Evolutionary conservation across 306 rosid species (phyloP).

Genomic region (Calophaca sinica): DNA sequence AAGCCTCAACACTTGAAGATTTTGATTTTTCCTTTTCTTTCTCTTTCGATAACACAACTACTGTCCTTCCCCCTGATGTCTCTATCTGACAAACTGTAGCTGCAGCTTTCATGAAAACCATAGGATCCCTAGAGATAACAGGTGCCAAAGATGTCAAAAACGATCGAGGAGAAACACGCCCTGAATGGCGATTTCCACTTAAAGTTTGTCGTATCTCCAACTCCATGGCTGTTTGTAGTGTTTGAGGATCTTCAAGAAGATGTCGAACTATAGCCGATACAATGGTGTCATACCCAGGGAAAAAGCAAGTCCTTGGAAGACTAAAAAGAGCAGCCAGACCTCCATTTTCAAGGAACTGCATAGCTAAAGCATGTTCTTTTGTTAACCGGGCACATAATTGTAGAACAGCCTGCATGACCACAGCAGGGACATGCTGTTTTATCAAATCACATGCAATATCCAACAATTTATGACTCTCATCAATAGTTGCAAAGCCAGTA

Average conservation of each 20-base stretch:
- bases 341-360: conserved; percentile 94
- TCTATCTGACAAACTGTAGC: conserved; percentile 91
- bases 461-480: conserved; percentile 79
- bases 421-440: conserved; percentile 88
- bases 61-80: conserved; percentile 89
- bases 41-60: conserved; percentile 82
- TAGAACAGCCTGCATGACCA: conserved; percentile 97
- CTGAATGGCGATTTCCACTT: conserved; percentile 84
- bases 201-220: conserved; percentile 88
- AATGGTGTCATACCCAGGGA: conserved; percentile 96
- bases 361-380: conserved; percentile 80
- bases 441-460: conserved; percentile 88
- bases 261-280: conserved; percentile 96
- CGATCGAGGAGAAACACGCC: conserved; percentile 76
- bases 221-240: conserved; percentile 97
- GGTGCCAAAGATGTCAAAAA: conserved; percentile 93
- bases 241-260: conserved; percentile 99
- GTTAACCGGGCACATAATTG: conserved; percentile 95
- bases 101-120: conserved; percentile 92
- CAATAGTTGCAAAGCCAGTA: conserved; percentile 81
- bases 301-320: conserved; percentile 85
- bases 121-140: conserved; percentile 96
- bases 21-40: conserved; percentile 90
- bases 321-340: conserved; percentile 82
- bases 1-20: conserved; percentile 64